Evolutionary conservation across 768 basidiomycete genomes (phyloP).

Genomic region (Boletus coccyginus): DNA sequence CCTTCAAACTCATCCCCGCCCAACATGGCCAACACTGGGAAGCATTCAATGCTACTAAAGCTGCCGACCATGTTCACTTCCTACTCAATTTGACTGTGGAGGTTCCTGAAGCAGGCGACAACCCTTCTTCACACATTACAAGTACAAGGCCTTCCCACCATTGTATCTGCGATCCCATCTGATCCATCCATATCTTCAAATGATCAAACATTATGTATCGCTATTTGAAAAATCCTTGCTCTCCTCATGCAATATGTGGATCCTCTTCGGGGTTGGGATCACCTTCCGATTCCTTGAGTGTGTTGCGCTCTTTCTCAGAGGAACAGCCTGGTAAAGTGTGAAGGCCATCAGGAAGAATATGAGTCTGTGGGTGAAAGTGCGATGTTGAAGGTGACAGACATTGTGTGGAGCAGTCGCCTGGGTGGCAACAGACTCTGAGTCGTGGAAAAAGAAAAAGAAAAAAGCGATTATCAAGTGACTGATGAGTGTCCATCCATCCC

Average conservation of each 20-base stretch:
- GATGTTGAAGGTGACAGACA: conserved; percentile 71
- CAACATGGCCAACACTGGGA: conserved; percentile 70
- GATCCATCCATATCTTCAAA: conserved; percentile 41
- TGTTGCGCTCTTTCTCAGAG: conserved; percentile 77
- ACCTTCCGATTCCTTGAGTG: conserved; percentile 64
- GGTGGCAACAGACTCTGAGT: conserved; percentile 75
- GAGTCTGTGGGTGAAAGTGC: conserved; percentile 70
- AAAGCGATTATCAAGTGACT: conserved; percentile 81
- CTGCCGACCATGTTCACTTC: conserved; percentile 88
- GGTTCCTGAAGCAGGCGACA: conserved; percentile 85
- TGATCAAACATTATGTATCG: conserved; percentile 60
- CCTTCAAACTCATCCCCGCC: conserved; percentile 80
- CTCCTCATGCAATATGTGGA: conserved; percentile 94
- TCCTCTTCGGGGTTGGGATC: conserved; percentile 64
- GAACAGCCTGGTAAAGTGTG: conserved; percentile 75
- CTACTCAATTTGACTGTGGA: conserved; percentile 78
- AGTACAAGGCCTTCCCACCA: conserved; percentile 85
- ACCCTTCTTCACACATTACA: conserved; percentile 85
- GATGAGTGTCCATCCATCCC: conserved; percentile 47
- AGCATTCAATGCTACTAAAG: conserved; percentile 80
- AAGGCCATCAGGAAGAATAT: conserved; percentile 81
- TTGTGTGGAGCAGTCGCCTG: conserved; percentile 70
- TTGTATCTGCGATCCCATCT: conserved; percentile 70
- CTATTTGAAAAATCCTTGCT: conserved; percentile 85
- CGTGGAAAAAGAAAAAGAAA: too few relatives aligned